Conservation (phyloP, 2,329 filamentous ascomycete genomes). For the Fusarium gaditjirri region DNA sequence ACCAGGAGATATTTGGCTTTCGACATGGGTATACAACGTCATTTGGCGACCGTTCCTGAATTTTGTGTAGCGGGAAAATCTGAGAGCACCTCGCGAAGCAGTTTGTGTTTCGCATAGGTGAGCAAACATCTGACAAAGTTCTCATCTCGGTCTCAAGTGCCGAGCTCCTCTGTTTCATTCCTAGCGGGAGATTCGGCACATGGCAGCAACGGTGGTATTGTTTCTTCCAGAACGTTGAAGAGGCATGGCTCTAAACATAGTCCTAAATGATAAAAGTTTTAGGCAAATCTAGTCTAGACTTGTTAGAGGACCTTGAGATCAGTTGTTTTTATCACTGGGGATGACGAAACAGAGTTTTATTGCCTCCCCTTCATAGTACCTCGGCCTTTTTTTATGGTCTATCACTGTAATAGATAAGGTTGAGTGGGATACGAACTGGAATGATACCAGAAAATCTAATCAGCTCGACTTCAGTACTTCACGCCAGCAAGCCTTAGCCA, state of each 20-base stretch:
- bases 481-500: not conserved
- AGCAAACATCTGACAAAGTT: not conserved
- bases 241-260: not conserved
- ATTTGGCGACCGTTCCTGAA: not conserved
- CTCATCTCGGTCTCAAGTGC: constrained; percentile 9
- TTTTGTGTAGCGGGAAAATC: constrained; percentile 12
- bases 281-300: not conserved
- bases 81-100: not conserved
- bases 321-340: not conserved
- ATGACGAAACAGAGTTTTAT: not conserved
- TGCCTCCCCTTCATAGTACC: not conserved
- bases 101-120: constrained; percentile 26
- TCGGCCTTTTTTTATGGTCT: not conserved
- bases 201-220: not conserved
- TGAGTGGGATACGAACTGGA: not conserved
- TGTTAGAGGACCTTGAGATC: not conserved
- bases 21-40: not conserved
- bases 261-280: not conserved
- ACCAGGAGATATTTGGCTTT: constrained; percentile 14
- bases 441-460: not conserved
- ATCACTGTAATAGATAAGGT: not conserved
- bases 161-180: not conserved
- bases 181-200: not conserved
- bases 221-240: not conserved
- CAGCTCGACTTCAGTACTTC: not conserved